Conservation (phyloP, 2,329 filamentous ascomycete species). For the Calonectria crousiana region DNA sequence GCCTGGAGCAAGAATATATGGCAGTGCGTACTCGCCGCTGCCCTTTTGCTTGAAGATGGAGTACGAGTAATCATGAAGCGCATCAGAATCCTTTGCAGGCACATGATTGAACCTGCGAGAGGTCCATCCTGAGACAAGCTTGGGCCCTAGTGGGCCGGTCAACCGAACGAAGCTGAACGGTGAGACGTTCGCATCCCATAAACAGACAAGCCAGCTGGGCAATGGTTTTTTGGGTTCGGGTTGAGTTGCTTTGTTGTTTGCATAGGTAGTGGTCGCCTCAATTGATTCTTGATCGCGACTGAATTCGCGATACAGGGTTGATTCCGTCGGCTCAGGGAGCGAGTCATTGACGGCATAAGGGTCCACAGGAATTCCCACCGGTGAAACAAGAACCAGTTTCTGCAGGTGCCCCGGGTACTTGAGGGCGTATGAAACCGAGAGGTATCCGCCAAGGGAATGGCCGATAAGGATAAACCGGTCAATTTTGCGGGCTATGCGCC, state of each 20-base stretch:
- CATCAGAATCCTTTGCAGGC: slow-evolving; percentile 81
- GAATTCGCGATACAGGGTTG: slow-evolving; percentile 84
- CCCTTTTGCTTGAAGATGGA: slow-evolving; percentile 93
- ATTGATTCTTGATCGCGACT: slow-evolving; percentile 76
- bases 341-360: slow-evolving; percentile 87
- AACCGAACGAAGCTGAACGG: slow-evolving; percentile 93
- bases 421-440: slow-evolving; percentile 93
- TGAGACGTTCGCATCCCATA: slow-evolving; percentile 98
- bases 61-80: slow-evolving; percentile 94
- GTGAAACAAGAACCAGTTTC: slow-evolving; percentile 94
- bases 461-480: slow-evolving; percentile 94
- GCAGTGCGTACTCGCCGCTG: slow-evolving; percentile 92
- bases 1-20: slow-evolving; percentile 92
- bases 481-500: slow-evolving; percentile 88
- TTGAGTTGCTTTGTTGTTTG: slow-evolving; percentile 47
- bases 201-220: slow-evolving; percentile 88
- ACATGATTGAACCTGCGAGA: slow-evolving; percentile 94
- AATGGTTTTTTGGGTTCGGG: slow-evolving; percentile 65
- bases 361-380: slow-evolving; percentile 94
- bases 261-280: slow-evolving; percentile 54
- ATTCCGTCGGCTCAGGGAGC: slow-evolving; percentile 79
- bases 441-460: slow-evolving; percentile 94
- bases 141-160: slow-evolving; percentile 88
- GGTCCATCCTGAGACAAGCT: slow-evolving; percentile 95
- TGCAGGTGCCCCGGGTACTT: slow-evolving; percentile 97